Conservation (phyloP, 768 basidiomycete species). For the Chalciporus sphaerocephalus region DNA sequence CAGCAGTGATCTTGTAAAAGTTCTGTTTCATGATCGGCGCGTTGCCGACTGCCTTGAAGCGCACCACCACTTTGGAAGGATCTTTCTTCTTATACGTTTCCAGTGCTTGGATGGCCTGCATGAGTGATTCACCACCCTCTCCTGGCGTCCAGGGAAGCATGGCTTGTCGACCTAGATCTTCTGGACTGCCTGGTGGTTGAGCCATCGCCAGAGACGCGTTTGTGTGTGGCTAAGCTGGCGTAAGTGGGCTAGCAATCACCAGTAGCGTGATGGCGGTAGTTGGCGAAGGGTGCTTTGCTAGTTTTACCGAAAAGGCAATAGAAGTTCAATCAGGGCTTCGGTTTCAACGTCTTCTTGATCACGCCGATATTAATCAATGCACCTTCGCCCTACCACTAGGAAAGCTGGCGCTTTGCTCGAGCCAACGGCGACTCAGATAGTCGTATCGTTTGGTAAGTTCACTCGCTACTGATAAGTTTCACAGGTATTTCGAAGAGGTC, state of each 20-base stretch:
- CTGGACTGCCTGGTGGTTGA: conserved; percentile 30
- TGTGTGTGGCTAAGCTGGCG: conserved; percentile 2
- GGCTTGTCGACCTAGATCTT: conserved; percentile 30
- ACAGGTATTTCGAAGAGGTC: background rate
- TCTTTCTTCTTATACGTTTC: conserved; percentile 88
- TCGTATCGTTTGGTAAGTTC: no score
- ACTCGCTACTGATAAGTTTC: no score
- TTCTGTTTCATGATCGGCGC: conserved; percentile 99
- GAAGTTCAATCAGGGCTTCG: no score
- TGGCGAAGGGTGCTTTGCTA: background rate
- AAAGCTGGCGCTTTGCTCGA: no score
- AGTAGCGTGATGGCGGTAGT: background rate
- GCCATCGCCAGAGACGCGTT: conserved; percentile 20
- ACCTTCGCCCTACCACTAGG: no score
- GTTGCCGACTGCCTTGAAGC: conserved; percentile 96
- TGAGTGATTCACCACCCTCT: conserved; percentile 29
- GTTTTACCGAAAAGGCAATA: conserved; percentile 14
- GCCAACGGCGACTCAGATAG: no score
- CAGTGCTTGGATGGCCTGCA: conserved; percentile 64
- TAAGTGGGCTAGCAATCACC: background rate
- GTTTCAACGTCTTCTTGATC: no score
- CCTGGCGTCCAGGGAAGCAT: conserved; percentile 32
- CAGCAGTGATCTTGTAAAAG: conserved; percentile 95
- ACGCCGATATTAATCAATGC: no score
- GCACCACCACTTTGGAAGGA: conserved; percentile 82